Evolutionary conservation across 2,329 filamentous ascomycete genomes (phyloP), one percentile per base, ranked within the genome.

Genomic region (Beauveria pseudobassiana): DNA sequence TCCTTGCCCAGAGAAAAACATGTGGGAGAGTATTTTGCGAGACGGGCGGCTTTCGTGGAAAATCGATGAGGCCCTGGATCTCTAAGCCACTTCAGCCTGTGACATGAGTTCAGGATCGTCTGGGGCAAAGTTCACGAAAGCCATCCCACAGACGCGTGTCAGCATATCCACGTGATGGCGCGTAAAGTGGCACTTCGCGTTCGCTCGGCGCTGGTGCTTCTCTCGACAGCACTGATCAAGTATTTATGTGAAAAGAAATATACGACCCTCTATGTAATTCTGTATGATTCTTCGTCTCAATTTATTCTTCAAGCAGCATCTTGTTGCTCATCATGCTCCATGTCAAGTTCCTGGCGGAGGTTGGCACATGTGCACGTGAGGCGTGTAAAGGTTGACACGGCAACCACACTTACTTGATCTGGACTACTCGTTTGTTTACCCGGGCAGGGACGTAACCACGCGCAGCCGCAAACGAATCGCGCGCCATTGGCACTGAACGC

Each of bases 101-200:
- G 46, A 28, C 49, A 46, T 57, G 49, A 48, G 43, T 22, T 45
- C 28, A 8, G 14, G n/a, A 52, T 22, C 48, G 30, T 53, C 54
- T 49, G n/a, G 20, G 48, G 9, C 42, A 34, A 51, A 42, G 20
- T 45, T 48, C 48, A 55, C 42, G 45, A 52, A 50, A 28, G 48
- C 40, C 28, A 52, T 8, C 40, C 57, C 40, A 53, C 59, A 52
- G 68, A 70, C 70, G 69, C 73, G 73, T 65, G 56, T 63, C 73
- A n/a, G 67, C 72, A 69, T 10, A 5, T 2, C 66, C 74, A 76
- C 74, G 74, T 76, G 74, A 66, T 14, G 14, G 20, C 14, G 18
- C 69, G 73, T 75, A 71, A 68, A 75, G 68, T 43, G 57, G 66
- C 38, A 14, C 3, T 16, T 43, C 56, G 46, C 38, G 56, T 59